Evolutionary conservation across 306 rosid genomes (phyloP), one percentile per base, ranked within the genome.

Genomic region (Cucumis melo): DNA sequence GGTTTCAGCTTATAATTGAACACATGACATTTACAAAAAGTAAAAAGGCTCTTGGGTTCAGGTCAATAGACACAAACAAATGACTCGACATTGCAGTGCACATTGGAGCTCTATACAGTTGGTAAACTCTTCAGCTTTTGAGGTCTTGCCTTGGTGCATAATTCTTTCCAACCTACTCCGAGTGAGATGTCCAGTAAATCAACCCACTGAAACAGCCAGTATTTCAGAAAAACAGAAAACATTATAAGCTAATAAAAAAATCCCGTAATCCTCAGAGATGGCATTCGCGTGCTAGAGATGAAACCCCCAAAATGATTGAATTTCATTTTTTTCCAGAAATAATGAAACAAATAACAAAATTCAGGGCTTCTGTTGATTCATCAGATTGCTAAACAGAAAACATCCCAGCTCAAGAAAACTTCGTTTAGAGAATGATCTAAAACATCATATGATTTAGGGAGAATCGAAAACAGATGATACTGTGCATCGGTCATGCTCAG

Each of bases 171-270:
- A 27, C 73, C 89, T 85, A 94, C 86, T 92, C 96, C 21, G 96
- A 88, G 84, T 94, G 99, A 81, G 87, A 73, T 80, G 99, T 91
- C 99, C 99, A 94, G 85, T 94, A 92, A 78, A 90, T 72, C 78
- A 94, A 90, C 81, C 99, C 99, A 78, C 99, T 92, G 89, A 75
- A 87, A 3, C 58, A 63, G 75, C 79, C 23, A 8, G 38, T 55
- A 81, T 21, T 78, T 34, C 14, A 27, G 76, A 80, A 56, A 75
- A 64, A 77, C 50, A 78, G 58, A 50, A 48, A 57, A 29, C 74
- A 82, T 34, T 8, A 7, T 29, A 74, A 13, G 36, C 19, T 32
- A 23, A 24, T 34, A 13, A 1, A 16, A n/a, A 10, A 32, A 32
- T 0, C 5, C 36, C 53, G 53, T 4, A 20, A 20, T 20, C 20